Evolutionary conservation across 208 protist species (phyloP).

Genomic region (Acanthamoeba lenticulata): DNA sequence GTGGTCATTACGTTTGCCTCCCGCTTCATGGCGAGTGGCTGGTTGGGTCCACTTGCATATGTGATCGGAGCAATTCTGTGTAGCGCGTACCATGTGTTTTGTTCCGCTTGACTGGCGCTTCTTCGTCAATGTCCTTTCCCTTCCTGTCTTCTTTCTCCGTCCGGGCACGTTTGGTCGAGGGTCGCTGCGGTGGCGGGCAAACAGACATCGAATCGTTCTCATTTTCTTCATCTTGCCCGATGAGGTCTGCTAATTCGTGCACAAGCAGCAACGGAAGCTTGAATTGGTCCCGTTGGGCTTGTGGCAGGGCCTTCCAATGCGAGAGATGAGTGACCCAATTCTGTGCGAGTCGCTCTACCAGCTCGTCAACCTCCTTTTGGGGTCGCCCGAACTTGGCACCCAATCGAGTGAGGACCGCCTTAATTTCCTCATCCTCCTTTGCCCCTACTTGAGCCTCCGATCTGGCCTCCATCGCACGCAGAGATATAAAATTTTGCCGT

Average conservation of each 20-base stretch:
- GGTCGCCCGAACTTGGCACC: neutral
- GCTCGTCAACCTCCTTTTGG: neutral
- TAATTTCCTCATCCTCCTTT: neutral
- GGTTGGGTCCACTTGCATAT: neutral
- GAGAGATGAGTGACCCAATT: slow-evolving; percentile 59
- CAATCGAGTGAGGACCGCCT: neutral
- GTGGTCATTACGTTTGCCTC: no score
- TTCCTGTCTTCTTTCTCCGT: neutral
- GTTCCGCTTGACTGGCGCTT: neutral
- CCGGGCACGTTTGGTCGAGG: neutral
- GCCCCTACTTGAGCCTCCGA: neutral
- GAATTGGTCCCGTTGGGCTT: neutral
- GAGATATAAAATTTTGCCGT: no score
- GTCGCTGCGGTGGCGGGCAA: neutral
- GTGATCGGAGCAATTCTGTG: neutral
- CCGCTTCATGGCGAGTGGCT: neutral
- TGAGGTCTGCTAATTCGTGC: neutral
- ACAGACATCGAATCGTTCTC: neutral
- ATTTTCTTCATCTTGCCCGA: neutral
- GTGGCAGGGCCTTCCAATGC: neutral
- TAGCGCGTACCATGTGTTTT: neutral
- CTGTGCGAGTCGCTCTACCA: neutral
- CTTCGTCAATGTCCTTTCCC: neutral
- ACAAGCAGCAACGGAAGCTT: neutral
- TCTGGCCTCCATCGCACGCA: neutral